Percentiles rank a stretch among this genome's conserved stretches.
Conservation (phyloP, 345 rosid species). For the Populus deltoides region DNA sequence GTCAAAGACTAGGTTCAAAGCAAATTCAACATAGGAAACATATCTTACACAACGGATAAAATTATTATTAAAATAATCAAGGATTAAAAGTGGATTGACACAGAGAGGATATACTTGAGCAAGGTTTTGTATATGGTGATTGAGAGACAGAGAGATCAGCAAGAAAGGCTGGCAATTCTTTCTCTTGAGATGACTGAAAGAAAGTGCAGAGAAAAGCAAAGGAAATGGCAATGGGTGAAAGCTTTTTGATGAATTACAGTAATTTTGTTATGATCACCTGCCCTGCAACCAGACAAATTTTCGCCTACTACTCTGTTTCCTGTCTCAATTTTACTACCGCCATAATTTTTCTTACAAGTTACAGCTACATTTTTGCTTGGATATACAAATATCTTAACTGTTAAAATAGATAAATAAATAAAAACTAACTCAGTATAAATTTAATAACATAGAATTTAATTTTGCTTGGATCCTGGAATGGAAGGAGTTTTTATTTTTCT, state of each 20-base stretch:
- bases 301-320: neutral
- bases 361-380: neutral
- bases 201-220: neutral
- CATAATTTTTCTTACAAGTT: neutral
- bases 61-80: neutral
- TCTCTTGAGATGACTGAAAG: neutral
- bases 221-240: neutral
- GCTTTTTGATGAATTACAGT: neutral
- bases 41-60: neutral
- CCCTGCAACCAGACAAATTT: neutral
- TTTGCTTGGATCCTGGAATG: too few species aligned
- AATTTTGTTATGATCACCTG: neutral
- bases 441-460: too few species aligned
- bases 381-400: too few species aligned
- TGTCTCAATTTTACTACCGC: neutral
- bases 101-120: conserved; percentile 7
- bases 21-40: conserved; percentile 10
- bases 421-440: too few species aligned
- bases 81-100: neutral
- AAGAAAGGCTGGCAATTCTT: neutral
- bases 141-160: neutral
- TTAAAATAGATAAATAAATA: too few species aligned
- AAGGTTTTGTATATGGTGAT: neutral
- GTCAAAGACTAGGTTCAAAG: conserved; percentile 10
- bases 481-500: too few species aligned